Conservation (phyloP, 441 rosid species). For the Sinapis alba region DNA sequence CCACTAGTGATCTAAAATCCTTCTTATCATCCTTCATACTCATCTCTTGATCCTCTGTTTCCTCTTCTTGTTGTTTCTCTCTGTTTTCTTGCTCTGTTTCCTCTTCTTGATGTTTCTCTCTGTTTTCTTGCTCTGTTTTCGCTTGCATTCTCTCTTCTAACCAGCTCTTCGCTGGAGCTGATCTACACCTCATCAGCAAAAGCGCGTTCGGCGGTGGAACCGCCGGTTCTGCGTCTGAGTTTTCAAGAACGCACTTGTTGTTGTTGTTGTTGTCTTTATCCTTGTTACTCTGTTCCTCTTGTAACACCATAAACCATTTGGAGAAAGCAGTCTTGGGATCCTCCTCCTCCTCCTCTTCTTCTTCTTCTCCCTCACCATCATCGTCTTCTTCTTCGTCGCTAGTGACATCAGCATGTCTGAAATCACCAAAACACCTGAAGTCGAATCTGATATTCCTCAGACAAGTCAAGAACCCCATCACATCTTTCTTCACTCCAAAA, state of each 20-base stretch:
- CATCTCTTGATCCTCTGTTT: slow-evolving; percentile 25
- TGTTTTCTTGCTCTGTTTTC: slow-evolving; percentile 17
- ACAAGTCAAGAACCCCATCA: slow-evolving; percentile 77
- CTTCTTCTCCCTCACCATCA: slow-evolving; percentile 30
- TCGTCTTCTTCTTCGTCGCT: slow-evolving; percentile 53
- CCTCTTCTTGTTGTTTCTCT: slow-evolving; percentile 9
- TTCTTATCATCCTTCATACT: slow-evolving; percentile 41
- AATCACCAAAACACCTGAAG: slow-evolving; percentile 71
- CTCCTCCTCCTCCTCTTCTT: slow-evolving; percentile 31
- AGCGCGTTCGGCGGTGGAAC: slow-evolving; percentile 80
- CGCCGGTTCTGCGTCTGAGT: slow-evolving; percentile 40
- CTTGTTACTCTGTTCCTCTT: slow-evolving; percentile 50
- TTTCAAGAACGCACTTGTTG: not conserved
- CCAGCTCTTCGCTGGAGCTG: slow-evolving; percentile 85
- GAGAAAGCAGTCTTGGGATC: slow-evolving; percentile 67
- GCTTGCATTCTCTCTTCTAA: slow-evolving; percentile 41
- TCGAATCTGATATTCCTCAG: slow-evolving; percentile 59
- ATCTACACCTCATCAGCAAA: slow-evolving; percentile 74
- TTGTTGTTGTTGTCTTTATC: slow-evolving; percentile 31
- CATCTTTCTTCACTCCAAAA: slow-evolving; percentile 75
- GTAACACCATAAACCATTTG: slow-evolving; percentile 83
- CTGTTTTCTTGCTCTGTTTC: not conserved
- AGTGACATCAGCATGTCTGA: slow-evolving; percentile 53
- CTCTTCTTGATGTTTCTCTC: not conserved
- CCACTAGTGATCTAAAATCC: slow-evolving; percentile 62